A percentile compares a stretch with the other conserved stretches of the same genome.
Conservation (phyloP, 2,329 filamentous ascomycete species). For the Aspergillus brunneoviolaceus region DNA sequence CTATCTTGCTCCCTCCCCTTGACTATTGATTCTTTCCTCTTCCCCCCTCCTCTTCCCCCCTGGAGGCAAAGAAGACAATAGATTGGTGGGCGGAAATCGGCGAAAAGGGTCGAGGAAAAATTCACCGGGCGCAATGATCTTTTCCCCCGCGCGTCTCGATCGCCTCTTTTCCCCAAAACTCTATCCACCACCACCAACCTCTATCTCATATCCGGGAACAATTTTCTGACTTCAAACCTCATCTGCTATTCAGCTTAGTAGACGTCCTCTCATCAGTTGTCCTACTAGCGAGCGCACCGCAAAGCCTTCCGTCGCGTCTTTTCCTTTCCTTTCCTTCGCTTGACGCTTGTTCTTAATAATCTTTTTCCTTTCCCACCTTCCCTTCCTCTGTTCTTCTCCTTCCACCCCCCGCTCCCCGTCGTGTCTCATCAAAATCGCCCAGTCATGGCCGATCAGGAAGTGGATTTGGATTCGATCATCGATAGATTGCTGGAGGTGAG, state of each 20-base stretch:
- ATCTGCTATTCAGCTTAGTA: slow-evolving; percentile 29
- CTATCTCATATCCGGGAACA: slow-evolving; percentile 10
- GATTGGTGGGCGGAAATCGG: background rate
- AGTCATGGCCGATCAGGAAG: slow-evolving; percentile 76
- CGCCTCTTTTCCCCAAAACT: background rate
- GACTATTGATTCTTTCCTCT: slow-evolving; percentile 4
- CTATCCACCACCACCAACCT: background rate
- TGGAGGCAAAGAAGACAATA: background rate
- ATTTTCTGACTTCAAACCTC: slow-evolving; percentile 15
- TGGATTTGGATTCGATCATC: slow-evolving; percentile 99
- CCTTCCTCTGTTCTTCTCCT: slow-evolving; percentile 21
- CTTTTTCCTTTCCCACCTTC: slow-evolving; percentile 21
- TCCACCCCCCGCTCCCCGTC: slow-evolving; percentile 16
- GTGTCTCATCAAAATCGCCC: slow-evolving; percentile 37
- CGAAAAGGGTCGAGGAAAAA: slow-evolving; percentile 9
- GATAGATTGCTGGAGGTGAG: slow-evolving; percentile 96
- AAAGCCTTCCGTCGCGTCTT: slow-evolving; percentile 31
- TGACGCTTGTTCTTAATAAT: slow-evolving; percentile 22
- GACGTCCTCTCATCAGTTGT: slow-evolving; percentile 34
- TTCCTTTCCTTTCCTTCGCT: slow-evolving; percentile 22
- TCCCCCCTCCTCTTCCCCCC: background rate
- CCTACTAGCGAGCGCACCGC: slow-evolving; percentile 29
- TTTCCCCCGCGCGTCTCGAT: slow-evolving; percentile 14
- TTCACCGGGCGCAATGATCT: slow-evolving; percentile 19
- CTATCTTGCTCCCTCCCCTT: slow-evolving; percentile 11